Conservation (phyloP, 805 yeast genomes). For the Metschnikowia koreensis region DNA sequence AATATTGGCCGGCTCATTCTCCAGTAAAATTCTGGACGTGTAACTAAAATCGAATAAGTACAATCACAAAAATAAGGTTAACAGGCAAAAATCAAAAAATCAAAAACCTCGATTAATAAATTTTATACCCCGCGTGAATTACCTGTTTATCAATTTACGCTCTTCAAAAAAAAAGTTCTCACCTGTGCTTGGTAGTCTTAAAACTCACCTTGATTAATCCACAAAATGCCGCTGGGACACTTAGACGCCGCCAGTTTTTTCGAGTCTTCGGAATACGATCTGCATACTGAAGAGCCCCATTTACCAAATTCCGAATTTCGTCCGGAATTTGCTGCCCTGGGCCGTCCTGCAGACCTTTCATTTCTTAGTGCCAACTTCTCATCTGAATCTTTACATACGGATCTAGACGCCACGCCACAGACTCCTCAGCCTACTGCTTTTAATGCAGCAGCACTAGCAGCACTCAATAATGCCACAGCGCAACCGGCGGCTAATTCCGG, state of each 20-base stretch:
- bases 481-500: background rate
- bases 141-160: no score
- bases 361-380: conserved; percentile 41
- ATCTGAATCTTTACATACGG: conserved; percentile 29
- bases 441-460: background rate
- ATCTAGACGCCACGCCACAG: conserved; percentile 5
- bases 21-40: background rate
- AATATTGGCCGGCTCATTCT: background rate
- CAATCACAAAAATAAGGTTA: background rate
- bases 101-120: no score
- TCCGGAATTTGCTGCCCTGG: conserved; percentile 1
- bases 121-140: no score
- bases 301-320: conserved; percentile 6
- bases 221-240: background rate
- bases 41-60: no score
- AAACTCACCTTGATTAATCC: background rate
- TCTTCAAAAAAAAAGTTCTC: no score
- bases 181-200: background rate
- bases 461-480: background rate
- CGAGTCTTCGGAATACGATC: conserved; percentile 4
- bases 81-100: no score
- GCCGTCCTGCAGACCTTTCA: conserved; percentile 24
- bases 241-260: background rate
- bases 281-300: conserved; percentile 3
- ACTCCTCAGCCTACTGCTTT: conserved; percentile 6